phyloP scores from a whole-genome alignment of 2,329 filamentous ascomycete species.

The Exophiala dermatitidis region DNA sequence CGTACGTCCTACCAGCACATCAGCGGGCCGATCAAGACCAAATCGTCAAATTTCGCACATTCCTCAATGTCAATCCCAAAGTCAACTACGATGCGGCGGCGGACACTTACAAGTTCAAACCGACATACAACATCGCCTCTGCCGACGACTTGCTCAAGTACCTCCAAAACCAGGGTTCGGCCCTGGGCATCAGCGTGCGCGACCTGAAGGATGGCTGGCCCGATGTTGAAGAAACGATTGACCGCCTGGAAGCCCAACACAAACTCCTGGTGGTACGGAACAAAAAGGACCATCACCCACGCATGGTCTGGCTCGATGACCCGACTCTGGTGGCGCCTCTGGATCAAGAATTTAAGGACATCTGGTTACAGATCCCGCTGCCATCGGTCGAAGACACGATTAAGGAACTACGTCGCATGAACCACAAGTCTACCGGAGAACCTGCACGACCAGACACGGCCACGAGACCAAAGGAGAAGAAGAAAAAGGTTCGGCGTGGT shows the following conservation, averaged over 20 bases:
- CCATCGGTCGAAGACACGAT: conserved; percentile 68
- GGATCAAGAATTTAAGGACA: conserved; percentile 71
- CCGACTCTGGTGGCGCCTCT: conserved; percentile 66
- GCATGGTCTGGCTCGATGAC: conserved; percentile 85
- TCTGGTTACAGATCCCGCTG: conserved; percentile 75
- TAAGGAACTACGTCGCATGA: conserved; percentile 64
- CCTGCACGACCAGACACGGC: conserved; percentile 53
- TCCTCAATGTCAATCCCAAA: conserved; percentile 44
- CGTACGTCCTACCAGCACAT: conserved; percentile 14
- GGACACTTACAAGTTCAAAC: conserved; percentile 74
- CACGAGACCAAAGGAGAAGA: conserved; percentile 57
- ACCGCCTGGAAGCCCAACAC: conserved; percentile 67
- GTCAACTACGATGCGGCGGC: conserved; percentile 50
- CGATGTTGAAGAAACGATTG: conserved; percentile 69
- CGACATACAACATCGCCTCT: conserved; percentile 74
- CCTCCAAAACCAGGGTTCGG: conserved; percentile 73
- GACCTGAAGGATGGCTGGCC: conserved; percentile 96
- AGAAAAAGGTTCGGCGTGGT: conserved; percentile 64
- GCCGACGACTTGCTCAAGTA: conserved; percentile 70
- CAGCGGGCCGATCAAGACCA: conserved; percentile 16
- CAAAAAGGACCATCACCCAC: conserved; percentile 83
- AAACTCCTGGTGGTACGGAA: conserved; percentile 79
- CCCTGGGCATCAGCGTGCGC: conserved; percentile 73
- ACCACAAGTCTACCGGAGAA: conserved; percentile 77
- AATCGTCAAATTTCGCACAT: conserved; percentile 11